Percentiles rank a stretch among this genome's conserved stretches.
Conservation (phyloP, 805 yeast genomes). For the Pichia nakasei region DNA sequence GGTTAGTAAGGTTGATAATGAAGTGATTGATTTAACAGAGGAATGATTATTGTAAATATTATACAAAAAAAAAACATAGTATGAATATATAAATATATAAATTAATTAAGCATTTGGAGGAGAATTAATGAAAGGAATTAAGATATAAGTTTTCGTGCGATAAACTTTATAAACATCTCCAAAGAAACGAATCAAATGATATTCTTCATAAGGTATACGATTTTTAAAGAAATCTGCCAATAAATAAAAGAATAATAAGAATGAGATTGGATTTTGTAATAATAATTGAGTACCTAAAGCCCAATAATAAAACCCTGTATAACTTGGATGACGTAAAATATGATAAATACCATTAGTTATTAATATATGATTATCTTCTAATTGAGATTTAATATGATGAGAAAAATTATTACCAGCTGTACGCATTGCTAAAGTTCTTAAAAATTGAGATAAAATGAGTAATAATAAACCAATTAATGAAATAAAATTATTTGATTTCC, state of each 20-base stretch:
- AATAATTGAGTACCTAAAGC: slow-evolving; percentile 76
- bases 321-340: slow-evolving; percentile 76
- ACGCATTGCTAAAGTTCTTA: slow-evolving; percentile 74
- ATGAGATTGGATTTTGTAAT: slow-evolving; percentile 56
- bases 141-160: slow-evolving; percentile 37
- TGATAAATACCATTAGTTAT: slow-evolving; percentile 70
- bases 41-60: too few relatives aligned
- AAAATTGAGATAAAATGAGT: slow-evolving; percentile 51
- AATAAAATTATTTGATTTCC: slow-evolving; percentile 19
- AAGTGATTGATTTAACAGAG: slow-evolving; percentile 22
- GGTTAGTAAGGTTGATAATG: slow-evolving; percentile 6
- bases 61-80: too few relatives aligned
- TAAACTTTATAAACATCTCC: slow-evolving; percentile 57
- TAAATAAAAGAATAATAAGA: slow-evolving; percentile 43
- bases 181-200: slow-evolving; percentile 54
- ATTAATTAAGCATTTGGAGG: not conserved
- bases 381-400: slow-evolving; percentile 58
- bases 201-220: slow-evolving; percentile 70
- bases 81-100: not conserved
- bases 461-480: slow-evolving; percentile 39
- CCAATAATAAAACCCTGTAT: slow-evolving; percentile 91
- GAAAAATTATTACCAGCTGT: slow-evolving; percentile 83
- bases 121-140: slow-evolving; percentile 52
- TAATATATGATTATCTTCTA: slow-evolving; percentile 48
- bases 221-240: slow-evolving; percentile 60